Evolutionary conservation across 164 flowering plant species (phyloP), one percentile per base, ranked within the genome.

Genomic region (Protea cynaroides): DNA sequence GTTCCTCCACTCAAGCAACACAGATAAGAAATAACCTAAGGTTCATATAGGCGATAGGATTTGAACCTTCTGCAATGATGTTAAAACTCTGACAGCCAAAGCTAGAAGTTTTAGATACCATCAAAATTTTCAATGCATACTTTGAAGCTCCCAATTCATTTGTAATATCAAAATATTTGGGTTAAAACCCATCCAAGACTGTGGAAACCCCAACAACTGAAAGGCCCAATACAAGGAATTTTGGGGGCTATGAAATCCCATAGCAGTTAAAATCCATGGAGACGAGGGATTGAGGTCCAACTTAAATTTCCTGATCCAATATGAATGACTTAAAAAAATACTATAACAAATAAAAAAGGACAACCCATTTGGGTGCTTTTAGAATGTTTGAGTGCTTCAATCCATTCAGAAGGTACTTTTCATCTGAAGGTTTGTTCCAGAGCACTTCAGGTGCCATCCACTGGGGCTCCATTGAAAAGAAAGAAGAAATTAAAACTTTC

Each of bases 391-490:
- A 7, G 51, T 59, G 62, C 36, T 56, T 36, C 37, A 36, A 44
- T n/a, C 22, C 62, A 60, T 69, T 18, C 34, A 13, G 24, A 63
- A 51, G 46, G 22, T 78, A 92, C 97, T 92, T 92, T 69, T 92
- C 96, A 78, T 90, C 86, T 49, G 92, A 87, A 72, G 90, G 91
- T 71, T 90, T 95, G 57, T 79, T 90, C n/a, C 95, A 81, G n/a
- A 90, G 95, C 44, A 90, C 86, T 86, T 90, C 97, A 57, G 97
- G 97, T 54, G 97, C 97, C 97, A 90, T 90, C 97, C 97, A 90
- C 67, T 88, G 90, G 53, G 97, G 95, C 97, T 90, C 92, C 80
- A 77, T 59, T 29, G 34, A 29, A 29, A 29, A 29, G 25, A 67
- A 67, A 7, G n/a, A n/a, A n/a, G n/a, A 53, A 14, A 34, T n/a